Base-by-base conservation (phyloP, 2,329 filamentous ascomycete genomes). In the Hortaea werneckii region DNA sequence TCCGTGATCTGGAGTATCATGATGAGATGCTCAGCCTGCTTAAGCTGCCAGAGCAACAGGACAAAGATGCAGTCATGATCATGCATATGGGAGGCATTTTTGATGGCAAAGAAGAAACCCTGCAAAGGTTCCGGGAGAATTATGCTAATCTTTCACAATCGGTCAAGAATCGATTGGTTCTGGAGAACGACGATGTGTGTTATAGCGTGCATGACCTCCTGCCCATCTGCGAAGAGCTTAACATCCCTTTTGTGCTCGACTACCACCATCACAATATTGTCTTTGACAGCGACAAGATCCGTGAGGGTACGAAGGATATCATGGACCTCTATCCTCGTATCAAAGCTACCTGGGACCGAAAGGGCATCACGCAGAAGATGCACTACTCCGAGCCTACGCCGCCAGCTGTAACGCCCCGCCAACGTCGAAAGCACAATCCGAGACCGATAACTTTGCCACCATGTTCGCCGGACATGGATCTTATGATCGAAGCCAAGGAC, bases 401-500 rank as follows among this genome's bases (percentile, higher is more conserved):
- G 0, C 73, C 78, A n/a, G 87, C 88, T 1, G 77, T 94, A 37
- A 94, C 88, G 0, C 77, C 76, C 0, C 76, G 80, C 0, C 83
- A 94, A 54, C 74, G 89, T 28, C 77, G 90, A 48, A 95, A 94
- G 65, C 90, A 96, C 60, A 87, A 81, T 32, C 76, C 87, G 0
- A 78, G 90, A 6, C 87, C 94, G 1, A 75, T 75, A 53, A 85
- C 81, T 0, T 66, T 96, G 1, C 90, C 90, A 1, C 89, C 90
- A 0, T 95, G 90, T 57, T 74, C 81, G 4, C 70, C 78, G 1
- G 81, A 84, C 29, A 92, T 94, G 83, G 90, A 95, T 60, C 72
- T 96, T n/a, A 96, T 96, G 90, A 95, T 96, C 49, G 90, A 96
- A 68, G 90, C 90, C 41, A 96, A 96, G 64, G 90, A 95, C 61